phyloP scores from a whole-genome alignment of 768 basidiomycete species.

The Xerocomus spinulosus region DNA sequence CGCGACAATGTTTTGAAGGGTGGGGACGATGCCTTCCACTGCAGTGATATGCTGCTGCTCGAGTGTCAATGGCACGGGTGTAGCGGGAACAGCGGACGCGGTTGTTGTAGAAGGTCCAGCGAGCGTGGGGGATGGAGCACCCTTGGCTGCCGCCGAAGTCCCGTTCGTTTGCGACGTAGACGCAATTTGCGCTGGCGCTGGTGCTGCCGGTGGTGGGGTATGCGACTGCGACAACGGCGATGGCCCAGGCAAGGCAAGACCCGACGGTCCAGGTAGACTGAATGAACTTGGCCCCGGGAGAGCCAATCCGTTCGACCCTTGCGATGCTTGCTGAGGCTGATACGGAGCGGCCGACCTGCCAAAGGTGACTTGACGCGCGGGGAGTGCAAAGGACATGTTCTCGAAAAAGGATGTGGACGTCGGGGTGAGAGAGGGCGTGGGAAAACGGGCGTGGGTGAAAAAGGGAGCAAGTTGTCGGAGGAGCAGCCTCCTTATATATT shows the following conservation, averaged over 20 bases:
- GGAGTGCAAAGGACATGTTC: constrained; percentile 59
- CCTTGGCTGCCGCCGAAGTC: constrained; percentile 29
- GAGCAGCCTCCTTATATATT: constrained; percentile 26
- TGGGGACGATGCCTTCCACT: constrained; percentile 98
- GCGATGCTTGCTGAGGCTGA: constrained; percentile 39
- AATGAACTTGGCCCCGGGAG: constrained; percentile 48
- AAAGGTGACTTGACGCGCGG: constrained; percentile 76
- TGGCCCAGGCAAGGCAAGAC: constrained; percentile 50
- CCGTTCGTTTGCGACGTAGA: constrained; percentile 26
- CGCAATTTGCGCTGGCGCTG: neutral
- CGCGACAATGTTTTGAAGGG: constrained; percentile 98
- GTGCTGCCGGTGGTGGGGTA: constrained; percentile 26
- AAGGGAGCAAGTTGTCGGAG: constrained; percentile 10
- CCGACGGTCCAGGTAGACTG: constrained; percentile 37
- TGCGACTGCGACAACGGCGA: constrained; percentile 49
- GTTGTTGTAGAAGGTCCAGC: constrained; percentile 60
- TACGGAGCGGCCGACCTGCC: constrained; percentile 54
- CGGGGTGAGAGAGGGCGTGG: constrained; percentile 22
- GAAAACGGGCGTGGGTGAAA: constrained; percentile 27
- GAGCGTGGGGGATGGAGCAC: constrained; percentile 36
- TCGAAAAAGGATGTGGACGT: constrained; percentile 16
- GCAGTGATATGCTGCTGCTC: constrained; percentile 95
- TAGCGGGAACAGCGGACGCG: constrained; percentile 51
- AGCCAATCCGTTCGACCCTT: constrained; percentile 52
- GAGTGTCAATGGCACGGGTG: constrained; percentile 71